Percentiles rank a stretch among this genome's conserved stretches.
These are phyloP conservation scores for Tolypocladium ovalisporum DNA, from an alignment of 2,329 filamentous ascomycete species.

Conservation along the genomic window DNA sequence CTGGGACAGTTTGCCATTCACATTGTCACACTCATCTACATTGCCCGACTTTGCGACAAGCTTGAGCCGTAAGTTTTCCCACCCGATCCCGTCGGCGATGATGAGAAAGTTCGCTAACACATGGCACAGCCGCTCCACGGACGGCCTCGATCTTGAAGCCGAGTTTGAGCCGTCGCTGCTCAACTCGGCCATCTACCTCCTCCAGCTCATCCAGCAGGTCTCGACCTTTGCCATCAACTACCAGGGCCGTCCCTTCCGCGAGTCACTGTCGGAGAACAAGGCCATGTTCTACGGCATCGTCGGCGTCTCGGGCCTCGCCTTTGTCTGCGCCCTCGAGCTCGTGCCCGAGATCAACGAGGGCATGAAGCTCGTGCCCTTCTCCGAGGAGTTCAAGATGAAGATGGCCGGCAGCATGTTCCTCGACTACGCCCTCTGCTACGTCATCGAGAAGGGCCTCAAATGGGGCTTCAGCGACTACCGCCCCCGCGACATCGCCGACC, in stretches of 20 bases:
- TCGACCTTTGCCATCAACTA: conserved; percentile 99
- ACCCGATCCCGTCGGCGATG: no score
- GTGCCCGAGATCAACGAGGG: conserved; percentile 90
- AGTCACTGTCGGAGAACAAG: conserved; percentile 88
- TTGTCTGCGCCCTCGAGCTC: conserved; percentile 90
- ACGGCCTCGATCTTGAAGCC: conserved; percentile 77
- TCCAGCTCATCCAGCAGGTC: conserved; percentile 97
- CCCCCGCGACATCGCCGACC: conserved; percentile 83
- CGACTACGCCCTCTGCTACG: conserved; percentile 78
- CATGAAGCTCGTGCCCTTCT: conserved; percentile 87
- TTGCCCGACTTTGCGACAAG: conserved; percentile 76
- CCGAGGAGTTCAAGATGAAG: conserved; percentile 74
- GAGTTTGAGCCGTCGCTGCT: conserved; percentile 89
- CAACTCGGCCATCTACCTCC: conserved; percentile 92
- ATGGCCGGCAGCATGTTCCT: conserved; percentile 77
- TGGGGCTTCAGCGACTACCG: conserved; percentile 77
- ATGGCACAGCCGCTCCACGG: conserved; percentile 30
- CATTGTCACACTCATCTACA: conserved; percentile 87
- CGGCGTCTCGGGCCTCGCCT: conserved; percentile 79
- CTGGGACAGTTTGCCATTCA: conserved; percentile 95
- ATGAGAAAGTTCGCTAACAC: background rate
- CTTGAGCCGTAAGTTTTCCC: conserved; percentile 65
- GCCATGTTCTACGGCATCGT: conserved; percentile 98
- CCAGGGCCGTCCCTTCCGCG: conserved; percentile 94
- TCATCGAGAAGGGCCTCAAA: conserved; percentile 83